Conservation (phyloP, 192 early-diverging fungal genomes). For the Allomyces macrogynus region DNA sequence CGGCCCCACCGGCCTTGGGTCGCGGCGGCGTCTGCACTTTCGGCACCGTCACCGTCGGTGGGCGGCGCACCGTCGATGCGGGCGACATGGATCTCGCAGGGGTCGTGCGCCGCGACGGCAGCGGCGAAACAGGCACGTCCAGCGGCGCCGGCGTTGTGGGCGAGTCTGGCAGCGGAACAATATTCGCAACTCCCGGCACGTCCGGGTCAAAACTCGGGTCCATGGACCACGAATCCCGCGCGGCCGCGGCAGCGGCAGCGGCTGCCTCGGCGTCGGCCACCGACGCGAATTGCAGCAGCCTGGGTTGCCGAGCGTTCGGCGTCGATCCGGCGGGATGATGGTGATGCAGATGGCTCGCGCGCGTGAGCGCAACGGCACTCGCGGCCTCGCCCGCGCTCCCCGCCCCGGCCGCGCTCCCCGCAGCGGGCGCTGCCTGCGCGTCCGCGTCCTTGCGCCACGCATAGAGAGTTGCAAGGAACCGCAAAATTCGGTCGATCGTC, state of each 20-base stretch:
- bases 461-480: conserved; percentile 76
- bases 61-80: too few species aligned
- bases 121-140: too few species aligned
- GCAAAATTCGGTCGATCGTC: conserved; percentile 81
- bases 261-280: not conserved
- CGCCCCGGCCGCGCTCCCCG: not conserved
- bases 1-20: too few species aligned
- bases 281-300: not conserved
- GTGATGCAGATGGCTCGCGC: too few species aligned
- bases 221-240: not conserved
- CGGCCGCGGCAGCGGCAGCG: not conserved
- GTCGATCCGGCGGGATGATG: not conserved
- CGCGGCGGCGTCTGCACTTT: too few species aligned
- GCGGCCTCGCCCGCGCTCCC: not conserved
- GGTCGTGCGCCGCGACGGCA: too few species aligned
- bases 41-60: too few species aligned
- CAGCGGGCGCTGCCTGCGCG: not conserved
- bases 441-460: conserved; percentile 7
- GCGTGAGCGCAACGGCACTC: too few species aligned
- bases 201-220: not conserved
- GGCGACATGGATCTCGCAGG: too few species aligned
- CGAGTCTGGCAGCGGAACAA: not conserved
- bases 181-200: not conserved
- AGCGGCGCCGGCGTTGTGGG: not conserved
- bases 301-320: not conserved